Evolutionary conservation across 2,329 filamentous ascomycete species (phyloP).

Genomic region (Ophiosphaerella herpotricha): DNA sequence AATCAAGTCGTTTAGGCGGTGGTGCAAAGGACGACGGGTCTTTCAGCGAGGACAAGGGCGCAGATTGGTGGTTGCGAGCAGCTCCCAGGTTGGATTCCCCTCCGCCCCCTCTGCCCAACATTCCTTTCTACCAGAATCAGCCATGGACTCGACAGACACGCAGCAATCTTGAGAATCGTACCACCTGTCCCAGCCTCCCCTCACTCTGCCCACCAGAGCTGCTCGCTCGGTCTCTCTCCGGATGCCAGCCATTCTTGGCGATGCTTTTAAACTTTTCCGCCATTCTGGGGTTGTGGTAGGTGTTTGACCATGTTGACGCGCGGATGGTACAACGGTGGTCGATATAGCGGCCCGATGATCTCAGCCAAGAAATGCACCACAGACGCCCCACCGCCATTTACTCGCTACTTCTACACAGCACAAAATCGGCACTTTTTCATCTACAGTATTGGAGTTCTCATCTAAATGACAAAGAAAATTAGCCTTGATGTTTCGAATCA

Average conservation of each 20-base stretch:
- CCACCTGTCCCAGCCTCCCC: constrained; percentile 58
- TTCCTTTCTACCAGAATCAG: constrained; percentile 55
- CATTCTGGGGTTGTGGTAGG: constrained; percentile 26
- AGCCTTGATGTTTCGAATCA: too few relatives aligned
- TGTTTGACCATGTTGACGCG: constrained; percentile 4
- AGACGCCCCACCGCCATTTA: too few relatives aligned
- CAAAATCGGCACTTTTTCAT: too few relatives aligned
- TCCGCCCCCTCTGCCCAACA: constrained; percentile 58
- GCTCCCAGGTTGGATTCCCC: constrained; percentile 48
- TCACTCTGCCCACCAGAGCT: constrained; percentile 43
- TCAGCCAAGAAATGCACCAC: constrained; percentile 1
- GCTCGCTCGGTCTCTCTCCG: constrained; percentile 30
- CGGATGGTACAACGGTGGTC: not conserved
- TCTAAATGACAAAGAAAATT: too few relatives aligned
- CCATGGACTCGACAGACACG: not conserved
- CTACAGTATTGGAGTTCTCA: too few relatives aligned
- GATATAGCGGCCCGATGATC: constrained; percentile 4
- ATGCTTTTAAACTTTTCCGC: constrained; percentile 44
- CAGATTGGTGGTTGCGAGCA: constrained; percentile 56
- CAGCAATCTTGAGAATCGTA: constrained; percentile 49
- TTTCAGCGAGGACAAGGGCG: constrained; percentile 70
- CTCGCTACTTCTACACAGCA: too few relatives aligned
- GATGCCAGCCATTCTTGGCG: constrained; percentile 57
- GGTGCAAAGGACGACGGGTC: constrained; percentile 80
- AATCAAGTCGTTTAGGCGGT: constrained; percentile 69